Conservation (phyloP, 2,329 filamentous ascomycete genomes). For the Blumeriella jaapii region DNA sequence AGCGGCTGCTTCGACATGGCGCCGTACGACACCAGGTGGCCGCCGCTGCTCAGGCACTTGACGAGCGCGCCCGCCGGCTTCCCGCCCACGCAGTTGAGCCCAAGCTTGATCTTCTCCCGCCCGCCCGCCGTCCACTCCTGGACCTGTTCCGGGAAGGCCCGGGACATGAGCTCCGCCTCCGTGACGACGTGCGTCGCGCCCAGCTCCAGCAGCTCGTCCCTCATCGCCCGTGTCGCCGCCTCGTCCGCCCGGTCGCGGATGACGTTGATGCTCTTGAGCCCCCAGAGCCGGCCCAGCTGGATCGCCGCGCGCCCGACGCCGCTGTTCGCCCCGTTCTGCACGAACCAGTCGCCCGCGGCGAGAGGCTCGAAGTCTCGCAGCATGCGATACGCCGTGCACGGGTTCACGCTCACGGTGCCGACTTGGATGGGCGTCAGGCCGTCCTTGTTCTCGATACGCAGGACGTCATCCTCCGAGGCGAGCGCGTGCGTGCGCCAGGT, state of each 20-base stretch:
- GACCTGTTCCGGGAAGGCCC: slow-evolving; percentile 35
- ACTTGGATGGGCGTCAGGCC: slow-evolving; percentile 67
- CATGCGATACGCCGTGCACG: slow-evolving; percentile 90
- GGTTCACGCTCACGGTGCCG: slow-evolving; percentile 84
- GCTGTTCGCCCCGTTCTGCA: slow-evolving; percentile 94
- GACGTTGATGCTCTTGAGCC: slow-evolving; percentile 81
- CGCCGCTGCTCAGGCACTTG: slow-evolving; percentile 56
- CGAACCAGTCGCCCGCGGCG: slow-evolving; percentile 77
- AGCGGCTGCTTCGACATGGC: slow-evolving; percentile 89
- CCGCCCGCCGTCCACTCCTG: slow-evolving; percentile 57
- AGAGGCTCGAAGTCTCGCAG: slow-evolving; percentile 63
- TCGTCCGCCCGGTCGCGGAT: slow-evolving; percentile 58
- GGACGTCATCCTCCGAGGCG: slow-evolving; percentile 45
- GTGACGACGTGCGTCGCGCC: slow-evolving; percentile 42
- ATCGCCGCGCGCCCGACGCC: slow-evolving; percentile 87
- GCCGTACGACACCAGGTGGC: slow-evolving; percentile 82
- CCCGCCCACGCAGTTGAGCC: slow-evolving; percentile 88
- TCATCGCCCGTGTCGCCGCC: slow-evolving; percentile 53
- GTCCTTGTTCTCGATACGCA: slow-evolving; percentile 58
- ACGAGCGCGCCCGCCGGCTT: slow-evolving; percentile 71
- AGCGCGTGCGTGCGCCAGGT: slow-evolving; percentile 92
- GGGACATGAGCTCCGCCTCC: slow-evolving; percentile 36
- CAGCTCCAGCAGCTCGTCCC: slow-evolving; percentile 45
- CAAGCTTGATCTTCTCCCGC: slow-evolving; percentile 62
- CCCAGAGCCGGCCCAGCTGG: slow-evolving; percentile 78